Base-by-base conservation (phyloP, 148 eudicot species). In the Pharnaceum exiguum region DNA sequence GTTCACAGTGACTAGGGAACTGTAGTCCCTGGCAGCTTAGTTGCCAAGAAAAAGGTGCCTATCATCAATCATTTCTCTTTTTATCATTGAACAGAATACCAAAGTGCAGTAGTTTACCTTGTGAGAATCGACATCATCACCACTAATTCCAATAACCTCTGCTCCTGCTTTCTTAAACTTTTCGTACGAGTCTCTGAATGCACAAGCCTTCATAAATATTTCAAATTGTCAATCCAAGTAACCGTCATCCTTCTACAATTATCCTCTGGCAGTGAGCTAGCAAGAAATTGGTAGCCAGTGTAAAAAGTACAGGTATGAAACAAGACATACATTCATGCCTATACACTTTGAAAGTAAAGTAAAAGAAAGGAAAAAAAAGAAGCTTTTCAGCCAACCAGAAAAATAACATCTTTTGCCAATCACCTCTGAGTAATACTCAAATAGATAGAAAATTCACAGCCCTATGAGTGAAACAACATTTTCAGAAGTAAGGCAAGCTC, bases 81-180 rank as follows among this genome's bases (percentile, higher is more conserved):
- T 27, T 22, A 21, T 23, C n/a, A 47, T 19, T 58, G 4, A 2
- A 39, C 11, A 44, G 6, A 30, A 18, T 50, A 5, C 25, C 36
- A 8, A 3, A 23, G 19, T 12, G 36, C 7, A 42, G 39, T 24
- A 15, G 40, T n/a, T 29, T 75, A 93, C 99, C 96, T 94, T 94
- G 86, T 94, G 99, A 17, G 99, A 94, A 67, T 77, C 18, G 12
- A 80, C 38, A 63, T 77, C 85, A 71, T 94, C 96, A 46, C 96
- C 96, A 32, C 96, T 94, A 30, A 94, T 89, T 31, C 99, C 99
- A 27, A 94, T 77, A 67, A 94, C 99, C 54, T 79, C 79, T 22
- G 99, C 99, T 70, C 96, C 96, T 51, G 96, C 99, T 77, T 94
- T 94, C 89, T 94, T 94, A 46, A 94, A 94, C 62, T 94, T 94